phyloP scores from a whole-genome alignment of 2,329 filamentous ascomycete genomes.

The Claviceps africana region DNA sequence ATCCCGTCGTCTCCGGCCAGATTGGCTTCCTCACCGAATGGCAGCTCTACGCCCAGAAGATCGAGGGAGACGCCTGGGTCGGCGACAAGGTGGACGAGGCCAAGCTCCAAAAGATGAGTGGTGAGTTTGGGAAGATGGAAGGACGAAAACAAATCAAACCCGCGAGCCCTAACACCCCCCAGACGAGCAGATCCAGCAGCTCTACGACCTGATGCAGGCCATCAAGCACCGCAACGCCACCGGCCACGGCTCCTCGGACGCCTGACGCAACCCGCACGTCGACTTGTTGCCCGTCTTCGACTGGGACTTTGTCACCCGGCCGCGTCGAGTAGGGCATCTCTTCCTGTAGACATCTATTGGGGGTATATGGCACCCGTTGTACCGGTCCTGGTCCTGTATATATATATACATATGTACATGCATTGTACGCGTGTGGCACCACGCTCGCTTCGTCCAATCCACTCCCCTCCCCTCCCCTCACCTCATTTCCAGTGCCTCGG shows the following conservation, averaged over 20 bases:
- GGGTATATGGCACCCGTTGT: no score
- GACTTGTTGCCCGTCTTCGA: no score
- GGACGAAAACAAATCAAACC: neutral
- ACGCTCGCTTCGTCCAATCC: no score
- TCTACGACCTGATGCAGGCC: constrained; percentile 87
- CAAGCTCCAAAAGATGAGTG: constrained; percentile 89
- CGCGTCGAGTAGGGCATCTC: no score
- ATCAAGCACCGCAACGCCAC: constrained; percentile 40
- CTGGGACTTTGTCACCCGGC: no score
- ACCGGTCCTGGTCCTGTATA: no score
- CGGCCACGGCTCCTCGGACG: constrained; percentile 14
- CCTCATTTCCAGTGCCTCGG: constrained; percentile 28
- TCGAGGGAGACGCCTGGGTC: constrained; percentile 77
- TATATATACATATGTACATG: neutral
- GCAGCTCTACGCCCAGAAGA: constrained; percentile 85
- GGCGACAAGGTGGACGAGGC: constrained; percentile 69
- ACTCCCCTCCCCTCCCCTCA: no score
- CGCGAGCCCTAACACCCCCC: no score
- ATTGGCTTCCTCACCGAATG: constrained; percentile 94
- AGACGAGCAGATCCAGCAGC: constrained; percentile 88
- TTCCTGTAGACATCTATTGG: no score
- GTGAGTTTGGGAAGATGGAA: constrained; percentile 35
- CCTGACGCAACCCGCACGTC: constrained; percentile 6
- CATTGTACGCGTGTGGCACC: neutral
- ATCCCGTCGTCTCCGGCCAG: no score